phyloP scores from a whole-genome alignment of 2,329 filamentous ascomycete genomes.

The Hawksworthiomyces lignivorus region DNA sequence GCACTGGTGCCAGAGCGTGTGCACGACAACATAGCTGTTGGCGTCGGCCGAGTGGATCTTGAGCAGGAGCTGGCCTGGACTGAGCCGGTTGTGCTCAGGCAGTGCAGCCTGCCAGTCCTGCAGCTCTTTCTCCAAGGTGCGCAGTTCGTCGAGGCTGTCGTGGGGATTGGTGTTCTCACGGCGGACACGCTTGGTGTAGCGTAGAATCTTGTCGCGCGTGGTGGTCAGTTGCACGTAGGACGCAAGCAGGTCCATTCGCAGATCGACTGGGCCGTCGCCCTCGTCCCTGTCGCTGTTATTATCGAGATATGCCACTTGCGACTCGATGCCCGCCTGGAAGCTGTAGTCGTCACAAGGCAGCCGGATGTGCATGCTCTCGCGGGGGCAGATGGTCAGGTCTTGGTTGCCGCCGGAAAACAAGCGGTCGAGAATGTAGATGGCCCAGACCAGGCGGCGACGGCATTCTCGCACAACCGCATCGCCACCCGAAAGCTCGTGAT shows the following conservation, averaged over 20 bases:
- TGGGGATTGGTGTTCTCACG: not conserved
- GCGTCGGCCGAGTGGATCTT: slow-evolving; percentile 5
- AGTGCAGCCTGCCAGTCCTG: not conserved
- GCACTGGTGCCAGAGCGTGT: slow-evolving; percentile 4
- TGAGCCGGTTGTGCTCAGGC: not conserved
- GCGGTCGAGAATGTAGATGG: slow-evolving; percentile 19
- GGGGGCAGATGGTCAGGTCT: slow-evolving; percentile 21
- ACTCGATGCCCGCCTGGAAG: slow-evolving; percentile 3
- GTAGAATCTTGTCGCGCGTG: not conserved
- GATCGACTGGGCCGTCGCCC: not conserved
- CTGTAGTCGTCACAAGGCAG: slow-evolving; percentile 5
- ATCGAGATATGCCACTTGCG: not conserved
- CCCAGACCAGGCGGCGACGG: slow-evolving; percentile 21
- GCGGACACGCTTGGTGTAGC: slow-evolving; percentile 1
- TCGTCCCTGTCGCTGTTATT: not conserved
- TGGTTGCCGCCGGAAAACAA: slow-evolving; percentile 21
- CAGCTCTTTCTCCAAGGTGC: not conserved
- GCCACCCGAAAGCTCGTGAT: slow-evolving; percentile 1
- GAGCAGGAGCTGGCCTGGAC: not conserved
- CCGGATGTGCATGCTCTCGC: slow-evolving; percentile 16
- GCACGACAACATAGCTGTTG: slow-evolving; percentile 3
- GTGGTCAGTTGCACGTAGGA: slow-evolving; percentile 1
- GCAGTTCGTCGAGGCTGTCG: not conserved
- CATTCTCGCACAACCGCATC: slow-evolving; percentile 14
- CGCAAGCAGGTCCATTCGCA: slow-evolving; percentile 4